Base-by-base conservation (phyloP, 768 basidiomycete species). In the Tremella mesenterica region DNA sequence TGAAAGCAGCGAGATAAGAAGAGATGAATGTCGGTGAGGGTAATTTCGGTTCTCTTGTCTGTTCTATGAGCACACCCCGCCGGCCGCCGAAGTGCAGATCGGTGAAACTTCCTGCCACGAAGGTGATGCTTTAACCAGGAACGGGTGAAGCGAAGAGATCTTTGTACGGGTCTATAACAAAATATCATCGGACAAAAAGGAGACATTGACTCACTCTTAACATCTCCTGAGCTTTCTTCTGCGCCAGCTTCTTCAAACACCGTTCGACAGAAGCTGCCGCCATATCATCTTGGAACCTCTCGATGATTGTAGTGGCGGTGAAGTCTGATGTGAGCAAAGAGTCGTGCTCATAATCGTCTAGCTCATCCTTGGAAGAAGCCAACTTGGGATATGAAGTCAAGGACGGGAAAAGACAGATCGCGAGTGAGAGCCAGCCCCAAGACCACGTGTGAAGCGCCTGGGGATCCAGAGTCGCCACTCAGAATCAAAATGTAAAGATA, bases 1-100 rank as follows among this genome's bases (percentile, higher is more conserved):
- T 83, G 85, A 97, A 97, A 8, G 95, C 95, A 54, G 89, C 85
- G 70, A 97, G 90, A 77, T 97, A 99, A 0, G 93, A 87, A 12
- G 85, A 84, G 60, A 95, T 85, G 75, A 99, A 95, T 0, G 88
- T 89, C 60, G 81, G 80, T 13, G 89, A 89, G 5, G 93, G 93
- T 25, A 97, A 77, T 52, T 84, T 81, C 1, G 84, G 84, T 75
- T 86, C 85, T 30, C 91, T 85, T 3, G 77, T 78, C 83, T 84
- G 58, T 54, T 31, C 2, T n/a, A n/a, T n/a, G n/a, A n/a, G n/a
- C n/a, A n/a, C n/a, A n/a, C n/a, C n/a, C n/a, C n/a, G n/a, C n/a
- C n/a, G n/a, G n/a, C n/a, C n/a, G n/a, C n/a, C n/a, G n/a, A n/a
- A n/a, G n/a, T n/a, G n/a, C n/a, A n/a, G n/a, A n/a, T n/a, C n/a